Conservation (phyloP, 306 rosid genomes). For the cucumber (Cucumis sativus) region DNA sequence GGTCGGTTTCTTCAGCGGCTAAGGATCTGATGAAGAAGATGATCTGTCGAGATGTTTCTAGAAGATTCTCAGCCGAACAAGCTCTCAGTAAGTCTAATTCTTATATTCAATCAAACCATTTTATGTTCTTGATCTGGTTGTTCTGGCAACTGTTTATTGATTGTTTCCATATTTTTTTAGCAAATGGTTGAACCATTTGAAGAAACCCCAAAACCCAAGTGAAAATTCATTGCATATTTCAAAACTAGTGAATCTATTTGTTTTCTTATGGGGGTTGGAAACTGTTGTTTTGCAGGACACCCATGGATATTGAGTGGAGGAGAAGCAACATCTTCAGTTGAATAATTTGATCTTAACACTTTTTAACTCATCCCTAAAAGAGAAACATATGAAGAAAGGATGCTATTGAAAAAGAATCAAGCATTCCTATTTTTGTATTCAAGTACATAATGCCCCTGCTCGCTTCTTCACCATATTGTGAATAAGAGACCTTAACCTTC, state of each 20-base stretch:
- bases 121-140: neutral
- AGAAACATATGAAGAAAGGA: neutral
- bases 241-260: neutral
- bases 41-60: slow-evolving; percentile 50
- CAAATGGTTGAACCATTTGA: neutral
- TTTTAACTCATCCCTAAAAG: neutral
- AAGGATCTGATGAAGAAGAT: slow-evolving; percentile 74
- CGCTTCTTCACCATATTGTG: neutral
- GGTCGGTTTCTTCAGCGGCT: slow-evolving; percentile 45
- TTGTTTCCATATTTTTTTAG: neutral
- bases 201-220: neutral
- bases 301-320: slow-evolving; percentile 74
- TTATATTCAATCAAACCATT: no score
- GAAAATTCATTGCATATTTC: neutral
- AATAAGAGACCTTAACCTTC: neutral
- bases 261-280: neutral
- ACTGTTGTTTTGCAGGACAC: slow-evolving; percentile 34
- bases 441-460: slow-evolving; percentile 1
- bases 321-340: slow-evolving; percentile 6
- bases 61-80: slow-evolving; percentile 52
- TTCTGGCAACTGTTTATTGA: neutral
- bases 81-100: slow-evolving; percentile 41
- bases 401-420: neutral
- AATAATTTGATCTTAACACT: neutral
- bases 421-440: neutral